Evolutionary conservation across 75 land plant species (phyloP).

Genomic region (Sequoiadendron giganteum): DNA sequence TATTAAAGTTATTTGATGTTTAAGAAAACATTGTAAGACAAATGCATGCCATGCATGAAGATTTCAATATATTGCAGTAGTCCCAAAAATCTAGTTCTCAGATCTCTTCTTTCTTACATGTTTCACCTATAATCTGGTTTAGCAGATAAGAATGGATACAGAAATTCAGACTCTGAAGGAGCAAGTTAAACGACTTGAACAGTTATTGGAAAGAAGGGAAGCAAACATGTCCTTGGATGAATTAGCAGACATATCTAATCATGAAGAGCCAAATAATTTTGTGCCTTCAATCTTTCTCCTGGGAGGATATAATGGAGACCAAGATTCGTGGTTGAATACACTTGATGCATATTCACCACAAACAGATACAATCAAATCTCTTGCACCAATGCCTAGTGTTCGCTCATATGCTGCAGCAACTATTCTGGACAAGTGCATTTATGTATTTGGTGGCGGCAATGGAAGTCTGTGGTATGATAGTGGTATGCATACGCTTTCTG

Average conservation of each 20-base stretch:
- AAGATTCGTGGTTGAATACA: constrained; percentile 39
- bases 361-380: constrained; percentile 30
- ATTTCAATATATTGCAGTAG: not conserved
- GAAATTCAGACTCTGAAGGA: constrained; percentile 7
- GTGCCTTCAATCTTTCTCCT: constrained; percentile 47
- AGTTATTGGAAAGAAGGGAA: not conserved
- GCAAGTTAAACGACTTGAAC: constrained; percentile 11
- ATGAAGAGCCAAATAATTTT: not conserved
- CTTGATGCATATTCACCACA: constrained; percentile 60
- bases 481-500: constrained; percentile 13
- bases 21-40: not conserved
- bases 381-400: constrained; percentile 44
- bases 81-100: not conserved
- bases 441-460: constrained; percentile 79
- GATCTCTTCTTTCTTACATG: not conserved
- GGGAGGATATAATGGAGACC: constrained; percentile 66
- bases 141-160: constrained; percentile 8
- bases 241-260: constrained; percentile 12
- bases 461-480: constrained; percentile 70
- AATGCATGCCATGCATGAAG: not conserved
- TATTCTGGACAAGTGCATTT: constrained; percentile 48
- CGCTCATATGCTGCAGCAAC: constrained; percentile 69
- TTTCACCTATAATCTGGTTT: not conserved
- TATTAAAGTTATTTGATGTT: not conserved
- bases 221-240: not conserved